phyloP scores from a whole-genome alignment of 371 early-diverging fungal genomes.

The Encephalitozoon cuniculi region DNA sequence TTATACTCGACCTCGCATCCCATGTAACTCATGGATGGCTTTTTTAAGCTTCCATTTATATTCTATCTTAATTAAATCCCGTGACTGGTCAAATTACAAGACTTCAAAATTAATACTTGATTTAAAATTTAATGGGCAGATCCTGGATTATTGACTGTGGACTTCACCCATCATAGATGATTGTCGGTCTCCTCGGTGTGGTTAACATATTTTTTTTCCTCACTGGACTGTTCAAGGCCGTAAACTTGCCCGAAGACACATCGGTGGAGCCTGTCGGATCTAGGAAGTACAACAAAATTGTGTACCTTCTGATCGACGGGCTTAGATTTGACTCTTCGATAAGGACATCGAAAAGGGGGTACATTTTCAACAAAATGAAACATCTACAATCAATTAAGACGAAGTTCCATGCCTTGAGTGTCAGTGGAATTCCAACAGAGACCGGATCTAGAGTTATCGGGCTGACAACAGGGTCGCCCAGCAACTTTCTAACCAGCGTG shows the following conservation, averaged over 20 bases:
- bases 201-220: constrained; percentile 10
- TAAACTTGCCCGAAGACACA: background rate
- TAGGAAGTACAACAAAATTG: constrained; percentile 30
- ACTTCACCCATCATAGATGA: background rate
- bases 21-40: background rate
- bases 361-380: constrained; percentile 11
- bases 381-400: background rate
- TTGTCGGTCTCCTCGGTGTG: background rate
- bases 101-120: background rate
- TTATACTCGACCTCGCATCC: background rate
- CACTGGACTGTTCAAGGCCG: constrained; percentile 14
- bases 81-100: background rate
- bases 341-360: background rate
- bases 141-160: background rate
- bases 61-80: background rate
- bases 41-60: background rate
- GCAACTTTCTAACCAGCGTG: constrained; percentile 49
- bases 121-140: background rate
- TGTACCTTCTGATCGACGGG: constrained; percentile 58
- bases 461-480: constrained; percentile 53
- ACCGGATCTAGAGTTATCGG: constrained; percentile 53
- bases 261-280: background rate
- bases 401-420: constrained; percentile 31
- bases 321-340: constrained; percentile 54
- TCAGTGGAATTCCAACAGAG: constrained; percentile 57